These are phyloP conservation scores for Lojkania enalia DNA, from an alignment of 2,329 filamentous ascomycete species.

Conservation along the genomic window DNA sequence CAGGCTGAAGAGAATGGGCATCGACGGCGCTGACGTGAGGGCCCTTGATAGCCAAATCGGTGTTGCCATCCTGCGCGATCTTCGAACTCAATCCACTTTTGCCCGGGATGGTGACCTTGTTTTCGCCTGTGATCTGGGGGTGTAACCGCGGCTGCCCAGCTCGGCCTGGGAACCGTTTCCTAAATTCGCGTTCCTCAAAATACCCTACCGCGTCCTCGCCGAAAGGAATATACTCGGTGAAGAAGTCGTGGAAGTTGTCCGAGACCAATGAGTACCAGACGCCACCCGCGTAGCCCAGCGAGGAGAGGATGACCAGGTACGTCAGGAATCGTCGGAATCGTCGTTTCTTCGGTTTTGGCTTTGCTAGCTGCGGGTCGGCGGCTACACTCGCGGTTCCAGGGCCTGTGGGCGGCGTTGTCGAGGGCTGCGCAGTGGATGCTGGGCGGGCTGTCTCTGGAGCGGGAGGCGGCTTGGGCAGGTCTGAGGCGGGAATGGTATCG, in stretches of 20 bases:
- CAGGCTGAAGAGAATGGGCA: conserved; percentile 14
- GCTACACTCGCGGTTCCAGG: conserved; percentile 48
- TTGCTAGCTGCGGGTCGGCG: conserved; percentile 48
- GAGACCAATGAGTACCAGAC: conserved; percentile 91
- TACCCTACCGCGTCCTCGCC: conserved; percentile 94
- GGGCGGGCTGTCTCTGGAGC: conserved; percentile 45
- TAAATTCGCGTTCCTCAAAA: conserved; percentile 92
- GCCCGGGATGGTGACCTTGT: conserved; percentile 79
- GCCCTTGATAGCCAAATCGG: conserved; percentile 48
- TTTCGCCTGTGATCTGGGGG: conserved; percentile 58
- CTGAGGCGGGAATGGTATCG: conserved; percentile 51
- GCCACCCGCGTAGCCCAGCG: conserved; percentile 80
- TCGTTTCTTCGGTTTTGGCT: conserved; percentile 70
- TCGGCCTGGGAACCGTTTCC: conserved; percentile 72
- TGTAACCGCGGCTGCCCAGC: conserved; percentile 46
- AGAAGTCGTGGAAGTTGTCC: conserved; percentile 99
- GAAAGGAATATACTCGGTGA: conserved; percentile 94
- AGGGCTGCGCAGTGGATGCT: conserved; percentile 36
- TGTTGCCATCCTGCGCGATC: conserved; percentile 63
- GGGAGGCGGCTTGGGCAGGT: conserved; percentile 52
- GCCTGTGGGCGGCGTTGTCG: conserved; percentile 46
- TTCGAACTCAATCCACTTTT: conserved; percentile 85
- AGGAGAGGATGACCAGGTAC: conserved; percentile 74
- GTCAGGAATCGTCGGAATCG: conserved; percentile 77
- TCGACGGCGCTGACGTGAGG: conserved; percentile 65